These are phyloP conservation scores for Tetragonia tetragonoides DNA, from an alignment of 148 eudicot species.

Conservation along the genomic window DNA sequence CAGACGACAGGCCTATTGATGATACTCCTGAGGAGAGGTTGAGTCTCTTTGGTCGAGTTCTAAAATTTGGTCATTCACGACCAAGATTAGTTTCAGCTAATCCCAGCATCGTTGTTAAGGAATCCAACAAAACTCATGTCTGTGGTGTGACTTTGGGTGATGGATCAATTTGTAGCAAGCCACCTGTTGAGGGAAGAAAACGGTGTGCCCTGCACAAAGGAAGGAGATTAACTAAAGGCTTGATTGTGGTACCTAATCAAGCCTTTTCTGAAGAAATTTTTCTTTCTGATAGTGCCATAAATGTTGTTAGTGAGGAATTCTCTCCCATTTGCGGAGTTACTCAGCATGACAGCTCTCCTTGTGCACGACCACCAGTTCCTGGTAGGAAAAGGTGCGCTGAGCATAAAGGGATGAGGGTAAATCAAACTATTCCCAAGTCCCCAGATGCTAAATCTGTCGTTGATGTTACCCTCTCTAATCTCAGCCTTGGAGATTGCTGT, in stretches of 20 bases:
- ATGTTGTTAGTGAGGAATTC: slow-evolving; percentile 7
- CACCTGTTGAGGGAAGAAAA: slow-evolving; percentile 57
- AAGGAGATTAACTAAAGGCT: slow-evolving; percentile 30
- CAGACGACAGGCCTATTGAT: slow-evolving; percentile 26
- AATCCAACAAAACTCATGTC: slow-evolving; percentile 17
- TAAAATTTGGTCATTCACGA: slow-evolving; percentile 57
- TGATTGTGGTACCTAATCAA: not conserved
- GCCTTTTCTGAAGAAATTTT: not conserved
- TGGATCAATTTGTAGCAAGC: slow-evolving; percentile 44
- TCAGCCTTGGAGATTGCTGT: slow-evolving; percentile 22
- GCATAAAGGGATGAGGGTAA: slow-evolving; percentile 62
- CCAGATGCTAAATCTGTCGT: not conserved
- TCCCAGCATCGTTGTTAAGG: slow-evolving; percentile 19
- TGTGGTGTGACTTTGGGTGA: slow-evolving; percentile 61
- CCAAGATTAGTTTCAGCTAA: slow-evolving; percentile 44
- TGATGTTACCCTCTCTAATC: slow-evolving; percentile 9
- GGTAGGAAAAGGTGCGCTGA: slow-evolving; percentile 72
- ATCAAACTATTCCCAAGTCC: not conserved
- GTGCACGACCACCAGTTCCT: slow-evolving; percentile 35
- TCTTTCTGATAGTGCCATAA: not conserved
- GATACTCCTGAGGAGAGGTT: slow-evolving; percentile 15
- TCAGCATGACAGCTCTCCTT: slow-evolving; percentile 44
- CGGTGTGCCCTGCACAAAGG: slow-evolving; percentile 70
- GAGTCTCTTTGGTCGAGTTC: slow-evolving; percentile 38
- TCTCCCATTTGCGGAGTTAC: slow-evolving; percentile 49